Percentiles rank a stretch among this genome's conserved stretches.
phyloP scores from a whole-genome alignment of 768 basidiomycete species.

The Lentinula boryana region DNA sequence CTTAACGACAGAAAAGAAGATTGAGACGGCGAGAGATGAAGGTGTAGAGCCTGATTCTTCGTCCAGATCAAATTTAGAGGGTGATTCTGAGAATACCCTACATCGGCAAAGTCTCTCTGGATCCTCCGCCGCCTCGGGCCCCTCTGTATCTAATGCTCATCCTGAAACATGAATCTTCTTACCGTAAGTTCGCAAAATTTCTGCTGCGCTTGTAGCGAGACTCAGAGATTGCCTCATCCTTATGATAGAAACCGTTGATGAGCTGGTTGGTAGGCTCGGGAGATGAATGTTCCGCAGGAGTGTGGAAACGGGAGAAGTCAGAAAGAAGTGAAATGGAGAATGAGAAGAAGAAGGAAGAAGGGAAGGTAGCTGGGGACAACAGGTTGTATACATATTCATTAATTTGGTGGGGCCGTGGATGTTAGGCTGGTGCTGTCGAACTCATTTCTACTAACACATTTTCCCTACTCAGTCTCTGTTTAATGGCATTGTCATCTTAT shows the following conservation, averaged over 20 bases:
- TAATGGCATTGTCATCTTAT: conserved; percentile 14
- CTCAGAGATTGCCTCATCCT: neutral
- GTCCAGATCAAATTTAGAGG: neutral
- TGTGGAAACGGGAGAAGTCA: neutral
- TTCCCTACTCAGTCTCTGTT: neutral
- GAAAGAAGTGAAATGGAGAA: neutral
- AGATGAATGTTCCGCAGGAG: neutral
- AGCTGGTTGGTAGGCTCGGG: neutral
- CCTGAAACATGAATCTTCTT: neutral
- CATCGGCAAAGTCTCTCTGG: neutral
- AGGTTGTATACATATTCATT: neutral
- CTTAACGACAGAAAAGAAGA: neutral
- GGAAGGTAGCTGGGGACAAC: neutral
- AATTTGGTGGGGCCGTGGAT: neutral
- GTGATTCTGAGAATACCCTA: neutral
- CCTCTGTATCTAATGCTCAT: neutral
- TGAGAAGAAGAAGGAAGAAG: neutral
- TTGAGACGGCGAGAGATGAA: neutral
- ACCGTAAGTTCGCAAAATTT: neutral
- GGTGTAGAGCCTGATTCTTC: neutral
- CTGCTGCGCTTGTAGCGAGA: neutral
- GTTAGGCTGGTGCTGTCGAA: neutral
- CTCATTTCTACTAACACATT: neutral
- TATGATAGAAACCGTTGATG: neutral
- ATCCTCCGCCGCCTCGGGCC: neutral